A percentile compares a stretch with the other conserved stretches of the same genome.
These are phyloP conservation scores for Phaeosphaeria sp. DNA, from an alignment of 2,329 filamentous ascomycete genomes.

Conservation along the genomic window DNA sequence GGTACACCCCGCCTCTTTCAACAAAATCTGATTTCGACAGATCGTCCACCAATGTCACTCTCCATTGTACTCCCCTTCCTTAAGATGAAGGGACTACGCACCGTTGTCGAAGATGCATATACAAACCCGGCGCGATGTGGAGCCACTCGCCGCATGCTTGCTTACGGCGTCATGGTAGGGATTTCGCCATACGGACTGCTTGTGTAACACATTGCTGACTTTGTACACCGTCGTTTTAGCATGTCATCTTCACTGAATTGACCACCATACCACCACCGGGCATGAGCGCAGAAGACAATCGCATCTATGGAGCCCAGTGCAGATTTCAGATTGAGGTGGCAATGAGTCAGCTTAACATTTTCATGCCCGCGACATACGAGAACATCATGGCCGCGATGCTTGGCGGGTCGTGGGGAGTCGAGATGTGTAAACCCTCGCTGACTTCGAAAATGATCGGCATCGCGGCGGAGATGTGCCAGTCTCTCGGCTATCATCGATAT, in stretches of 20 bases:
- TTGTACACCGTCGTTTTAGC: too few species aligned
- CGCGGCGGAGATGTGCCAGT: conserved; percentile 41
- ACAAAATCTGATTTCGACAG: conserved; percentile 16
- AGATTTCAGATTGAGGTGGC: conserved; percentile 53
- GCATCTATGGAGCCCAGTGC: conserved; percentile 27
- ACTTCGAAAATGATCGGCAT: conserved; percentile 41
- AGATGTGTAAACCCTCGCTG: conserved; percentile 45
- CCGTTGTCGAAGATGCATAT: conserved; percentile 35
- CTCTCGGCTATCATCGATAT: conserved; percentile 46
- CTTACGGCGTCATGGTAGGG: conserved; percentile 42
- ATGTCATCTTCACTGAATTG: conserved; percentile 40
- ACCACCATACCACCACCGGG: conserved; percentile 18
- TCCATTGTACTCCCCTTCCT: conserved; percentile 42
- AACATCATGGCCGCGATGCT: conserved; percentile 46
- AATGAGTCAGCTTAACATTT: conserved; percentile 41
- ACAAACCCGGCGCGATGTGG: conserved; percentile 24
- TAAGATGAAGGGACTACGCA: conserved; percentile 33
- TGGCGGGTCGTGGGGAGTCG: conserved; percentile 40
- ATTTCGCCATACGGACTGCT: too few species aligned
- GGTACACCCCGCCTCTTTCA: conserved; percentile 14
- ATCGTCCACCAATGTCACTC: conserved; percentile 41
- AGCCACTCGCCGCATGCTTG: conserved; percentile 33
- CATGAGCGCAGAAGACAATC: conserved; percentile 15
- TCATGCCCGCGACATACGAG: conserved; percentile 43
- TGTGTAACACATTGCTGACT: too few species aligned